Evolutionary conservation across 495 filamentous ascomycete species (phyloP), one percentile per base, ranked within the genome.

Genomic region (Lasiosphaeria hispida): DNA sequence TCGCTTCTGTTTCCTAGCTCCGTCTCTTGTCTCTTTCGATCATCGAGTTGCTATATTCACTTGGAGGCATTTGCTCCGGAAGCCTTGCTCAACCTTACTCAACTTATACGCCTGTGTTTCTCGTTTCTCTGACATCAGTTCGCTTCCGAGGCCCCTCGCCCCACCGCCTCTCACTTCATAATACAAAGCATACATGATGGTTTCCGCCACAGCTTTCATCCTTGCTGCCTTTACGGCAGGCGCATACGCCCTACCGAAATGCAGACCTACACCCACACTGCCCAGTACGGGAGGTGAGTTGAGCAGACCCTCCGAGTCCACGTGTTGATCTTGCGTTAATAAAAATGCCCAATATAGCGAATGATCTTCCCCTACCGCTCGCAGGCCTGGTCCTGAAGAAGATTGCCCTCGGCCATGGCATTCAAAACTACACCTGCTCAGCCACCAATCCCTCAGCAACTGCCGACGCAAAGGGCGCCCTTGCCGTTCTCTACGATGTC

Each of bases 351-450:
- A 3, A 43, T 63, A 49, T 65, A 61, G 69, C 61, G 36, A 56
- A 50, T 1, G 63, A 77, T 13, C 78, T 89, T 13, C 74, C 79
- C 7, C 35, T 62, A 0, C 83, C 85, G 4, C 68, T 72, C 10
- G 35, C 70, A 10, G 70, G 69, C 53, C 59, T 83, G 37, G 71
- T 66, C 10, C 77, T 91, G 53, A 81, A 83, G 69, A 80, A 82
- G 67, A 78, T 91, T 61, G 82, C 79, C 52, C 57, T 91, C 52
- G 88, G 87, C 61, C 85, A 85, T 35, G 88, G 88, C 52, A 84
- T 86, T 59, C 88, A 92, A 63, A 92, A 92, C 76, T 92, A 92
- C 75, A 87, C 82, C 23, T 92, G 88, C 68, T 30, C 23, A 5
- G 53, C 63, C 11, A 14, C 60, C 51, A 34, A 39, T 7, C 17